Base-by-base conservation (phyloP, 805 yeast genomes). In the Limtongia smithiae region DNA sequence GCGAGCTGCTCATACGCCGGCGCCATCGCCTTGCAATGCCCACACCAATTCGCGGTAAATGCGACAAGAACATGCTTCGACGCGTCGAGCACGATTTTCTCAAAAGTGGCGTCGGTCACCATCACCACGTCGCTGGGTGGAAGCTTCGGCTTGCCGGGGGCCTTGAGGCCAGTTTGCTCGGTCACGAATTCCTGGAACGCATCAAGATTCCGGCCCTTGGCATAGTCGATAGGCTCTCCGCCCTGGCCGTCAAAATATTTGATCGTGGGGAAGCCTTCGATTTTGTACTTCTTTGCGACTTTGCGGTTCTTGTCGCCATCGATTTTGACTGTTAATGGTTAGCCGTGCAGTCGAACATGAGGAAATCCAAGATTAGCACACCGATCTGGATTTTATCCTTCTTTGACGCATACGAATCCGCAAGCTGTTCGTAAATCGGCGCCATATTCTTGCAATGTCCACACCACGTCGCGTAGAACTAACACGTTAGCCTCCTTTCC, bases 181-280 rank as follows among this genome's bases (percentile, higher is more conserved):
- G 75, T 70, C 15, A 79, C 68, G 58, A 77, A 80, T 17, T 79
- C 77, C 3, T 75, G 71, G 56, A 88, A 72, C 2, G 80, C 71
- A 24, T 76, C 75, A n/a, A 76, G 66, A 17, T 72, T 71, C 57
- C 95, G 74, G 31, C 59, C 65, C 22, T 51, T 57, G 21, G 37
- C 50, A 37, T 61, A 54, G n/a, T 59, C 60, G 17, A 54, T 57
- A 8, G 61, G 60, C n/a, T 54, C 56, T 11, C 52, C 47, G 1
- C 58, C 56, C 40, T 45, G 56, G 28, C 60, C 60, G 37, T 57
- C 60, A 24, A 56, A 57, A 37, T 17, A 48, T 46, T 82, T 68
- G 30, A 93, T 65, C 0, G 96, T 86, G 7, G 98, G 98, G 67
- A 77, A 91, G 0, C 96, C 95, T 58, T 79, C 72, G 31, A 93